Percentiles rank a stretch among this genome's conserved stretches.
Conservation (phyloP, 257 asterid species). For the Fraxinus cuspidata region DNA sequence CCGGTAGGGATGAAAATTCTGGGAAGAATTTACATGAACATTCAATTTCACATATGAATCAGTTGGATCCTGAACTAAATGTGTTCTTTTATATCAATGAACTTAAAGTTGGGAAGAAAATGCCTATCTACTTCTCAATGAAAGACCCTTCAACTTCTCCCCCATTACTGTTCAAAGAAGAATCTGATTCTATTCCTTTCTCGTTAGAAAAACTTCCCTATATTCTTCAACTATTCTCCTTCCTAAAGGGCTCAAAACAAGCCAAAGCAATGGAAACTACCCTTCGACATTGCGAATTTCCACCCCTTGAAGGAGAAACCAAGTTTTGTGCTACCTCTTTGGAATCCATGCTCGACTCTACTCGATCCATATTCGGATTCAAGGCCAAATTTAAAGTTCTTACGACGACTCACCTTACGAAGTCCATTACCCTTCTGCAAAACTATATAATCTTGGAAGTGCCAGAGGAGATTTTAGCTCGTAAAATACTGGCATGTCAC, state of each 20-base stretch:
- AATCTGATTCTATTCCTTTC: slow-evolving; percentile 77
- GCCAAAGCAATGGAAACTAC: slow-evolving; percentile 64
- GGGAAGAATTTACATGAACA: slow-evolving; percentile 15
- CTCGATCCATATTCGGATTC: slow-evolving; percentile 32
- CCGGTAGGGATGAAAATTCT: slow-evolving; percentile 1
- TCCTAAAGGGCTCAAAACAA: slow-evolving; percentile 52
- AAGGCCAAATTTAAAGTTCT: slow-evolving; percentile 37
- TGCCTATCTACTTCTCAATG: slow-evolving; percentile 56
- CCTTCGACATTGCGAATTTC: slow-evolving; percentile 67
- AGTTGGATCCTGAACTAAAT: slow-evolving; percentile 52
- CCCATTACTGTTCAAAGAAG: slow-evolving; percentile 56
- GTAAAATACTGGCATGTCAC: slow-evolving; percentile 63
- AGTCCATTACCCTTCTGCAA: slow-evolving; percentile 40
- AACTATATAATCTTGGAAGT: slow-evolving; percentile 53
- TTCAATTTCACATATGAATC: slow-evolving; percentile 16
- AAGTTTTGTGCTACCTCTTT: slow-evolving; percentile 78
- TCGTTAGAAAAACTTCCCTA: slow-evolving; percentile 38
- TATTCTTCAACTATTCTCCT: slow-evolving; percentile 55
- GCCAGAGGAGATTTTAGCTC: slow-evolving; percentile 36
- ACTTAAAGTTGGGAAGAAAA: slow-evolving; percentile 49
- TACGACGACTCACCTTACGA: slow-evolving; percentile 47
- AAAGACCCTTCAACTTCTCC: slow-evolving; percentile 57
- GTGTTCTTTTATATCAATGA: slow-evolving; percentile 55
- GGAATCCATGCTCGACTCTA: slow-evolving; percentile 69
- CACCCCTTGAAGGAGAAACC: slow-evolving; percentile 60